phyloP scores from a whole-genome alignment of 1,139 yeast species.

The Nakaseomyces kungkrabaensis region DNA sequence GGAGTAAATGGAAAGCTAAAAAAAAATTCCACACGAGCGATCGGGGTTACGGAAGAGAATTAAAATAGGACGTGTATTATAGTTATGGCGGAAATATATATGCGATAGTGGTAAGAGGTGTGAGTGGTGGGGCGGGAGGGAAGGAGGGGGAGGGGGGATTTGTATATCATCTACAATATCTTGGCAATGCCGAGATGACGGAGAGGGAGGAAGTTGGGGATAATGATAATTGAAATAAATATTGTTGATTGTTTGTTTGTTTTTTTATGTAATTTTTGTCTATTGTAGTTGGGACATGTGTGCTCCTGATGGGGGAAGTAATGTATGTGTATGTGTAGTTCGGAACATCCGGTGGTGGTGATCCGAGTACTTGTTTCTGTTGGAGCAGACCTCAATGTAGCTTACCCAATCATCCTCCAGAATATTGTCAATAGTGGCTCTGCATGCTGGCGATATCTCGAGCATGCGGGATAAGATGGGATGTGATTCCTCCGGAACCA shows the following conservation, averaged over 20 bases:
- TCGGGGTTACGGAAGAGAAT: too few species aligned
- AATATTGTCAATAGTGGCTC: slow-evolving; percentile 64
- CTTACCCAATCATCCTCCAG: slow-evolving; percentile 61
- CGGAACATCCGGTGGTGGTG: slow-evolving; percentile 1
- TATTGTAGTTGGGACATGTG: slow-evolving; percentile 1
- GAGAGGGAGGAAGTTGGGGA: not conserved
- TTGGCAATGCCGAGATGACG: not conserved
- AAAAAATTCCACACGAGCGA: too few species aligned
- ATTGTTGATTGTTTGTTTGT: not conserved
- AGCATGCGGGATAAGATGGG: slow-evolving; percentile 55
- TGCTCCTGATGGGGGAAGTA: not conserved
- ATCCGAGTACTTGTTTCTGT: not conserved
- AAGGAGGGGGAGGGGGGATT: too few species aligned
- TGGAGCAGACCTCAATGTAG: slow-evolving; percentile 46
- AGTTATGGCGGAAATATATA: too few species aligned
- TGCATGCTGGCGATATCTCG: slow-evolving; percentile 61
- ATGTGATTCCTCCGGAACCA: slow-evolving; percentile 53
- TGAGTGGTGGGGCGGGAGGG: too few species aligned
- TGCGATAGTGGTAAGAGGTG: not conserved
- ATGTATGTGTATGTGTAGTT: not conserved
- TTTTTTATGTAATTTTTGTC: not conserved
- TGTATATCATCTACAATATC: too few species aligned
- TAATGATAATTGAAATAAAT: not conserved
- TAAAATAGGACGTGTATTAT: too few species aligned
- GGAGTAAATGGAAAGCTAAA: too few species aligned